phyloP scores from a whole-genome alignment of 2,329 filamentous ascomycete genomes.

The Xylariales sp. region DNA sequence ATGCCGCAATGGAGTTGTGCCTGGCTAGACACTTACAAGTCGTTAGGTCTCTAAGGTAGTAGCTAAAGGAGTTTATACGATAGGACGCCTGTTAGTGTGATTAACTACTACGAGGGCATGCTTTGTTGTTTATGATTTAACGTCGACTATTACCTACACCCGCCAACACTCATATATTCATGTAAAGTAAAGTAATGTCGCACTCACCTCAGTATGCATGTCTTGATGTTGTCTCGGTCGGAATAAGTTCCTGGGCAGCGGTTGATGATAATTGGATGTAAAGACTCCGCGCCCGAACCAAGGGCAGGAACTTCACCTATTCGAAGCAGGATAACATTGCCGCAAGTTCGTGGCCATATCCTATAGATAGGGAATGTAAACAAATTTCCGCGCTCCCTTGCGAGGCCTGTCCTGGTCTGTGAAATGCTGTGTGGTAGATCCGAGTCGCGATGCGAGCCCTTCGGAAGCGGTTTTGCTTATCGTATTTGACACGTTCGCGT shows the following conservation, averaged over 20 bases:
- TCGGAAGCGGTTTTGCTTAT: constrained; percentile 3
- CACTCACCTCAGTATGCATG: too few species aligned
- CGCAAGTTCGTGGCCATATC: neutral
- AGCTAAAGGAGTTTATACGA: too few species aligned
- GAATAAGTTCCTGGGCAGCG: neutral
- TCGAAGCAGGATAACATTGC: neutral
- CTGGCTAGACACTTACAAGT: too few species aligned
- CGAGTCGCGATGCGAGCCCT: neutral
- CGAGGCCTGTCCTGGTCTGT: constrained; percentile 13
- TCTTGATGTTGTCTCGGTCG: neutral
- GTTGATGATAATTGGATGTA: neutral
- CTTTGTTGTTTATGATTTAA: too few species aligned
- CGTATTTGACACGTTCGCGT: constrained; percentile 3
- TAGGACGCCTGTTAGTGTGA: too few species aligned
- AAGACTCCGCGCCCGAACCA: neutral
- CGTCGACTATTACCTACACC: too few species aligned
- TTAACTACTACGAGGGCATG: too few species aligned
- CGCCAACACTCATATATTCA: too few species aligned
- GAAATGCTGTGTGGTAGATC: neutral
- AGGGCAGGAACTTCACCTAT: neutral
- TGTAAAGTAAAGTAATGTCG: too few species aligned
- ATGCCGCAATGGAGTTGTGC: too few species aligned
- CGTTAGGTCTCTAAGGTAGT: too few species aligned
- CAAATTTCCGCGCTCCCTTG: neutral
- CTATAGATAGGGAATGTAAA: constrained; percentile 1